phyloP scores from a whole-genome alignment of 2,329 filamentous ascomycete species.

The Fusarium sp. region DNA sequence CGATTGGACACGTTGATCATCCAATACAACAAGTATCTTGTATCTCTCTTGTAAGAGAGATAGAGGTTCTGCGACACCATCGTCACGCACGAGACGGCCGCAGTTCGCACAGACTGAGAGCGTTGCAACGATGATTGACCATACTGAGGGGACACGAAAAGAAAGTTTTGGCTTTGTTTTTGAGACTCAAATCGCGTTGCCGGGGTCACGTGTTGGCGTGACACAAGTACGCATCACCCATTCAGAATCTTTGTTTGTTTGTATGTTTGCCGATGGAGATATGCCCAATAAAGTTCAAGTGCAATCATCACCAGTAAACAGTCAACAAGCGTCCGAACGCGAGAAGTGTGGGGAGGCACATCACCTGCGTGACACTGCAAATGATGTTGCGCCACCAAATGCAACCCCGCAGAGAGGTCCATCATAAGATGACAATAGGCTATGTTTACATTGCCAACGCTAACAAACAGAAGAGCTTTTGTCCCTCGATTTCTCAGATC shows the following conservation, averaged over 20 bases:
- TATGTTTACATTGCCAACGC: too few relatives aligned
- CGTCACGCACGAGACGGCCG: background rate
- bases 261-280: background rate
- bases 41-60: slow-evolving; percentile 53
- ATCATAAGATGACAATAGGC: too few relatives aligned
- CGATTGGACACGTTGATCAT: slow-evolving; percentile 51
- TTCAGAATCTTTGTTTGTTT: background rate
- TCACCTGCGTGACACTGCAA: background rate
- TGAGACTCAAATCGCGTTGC: background rate
- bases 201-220: background rate
- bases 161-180: background rate
- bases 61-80: slow-evolving; percentile 49
- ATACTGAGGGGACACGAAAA: background rate
- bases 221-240: background rate
- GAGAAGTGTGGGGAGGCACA: background rate
- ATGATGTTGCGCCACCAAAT: background rate
- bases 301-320: background rate
- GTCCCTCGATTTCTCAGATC: background rate
- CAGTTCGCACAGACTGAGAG: background rate
- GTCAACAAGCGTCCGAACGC: background rate
- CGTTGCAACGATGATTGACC: background rate
- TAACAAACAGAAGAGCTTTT: background rate
- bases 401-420: background rate
- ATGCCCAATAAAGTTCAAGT: background rate
- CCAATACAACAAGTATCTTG: slow-evolving; percentile 51